A percentile compares a stretch with the other conserved stretches of the same genome.
phyloP scores from a whole-genome alignment of 257 asterid genomes.

The Phtheirospermum japonicum region DNA sequence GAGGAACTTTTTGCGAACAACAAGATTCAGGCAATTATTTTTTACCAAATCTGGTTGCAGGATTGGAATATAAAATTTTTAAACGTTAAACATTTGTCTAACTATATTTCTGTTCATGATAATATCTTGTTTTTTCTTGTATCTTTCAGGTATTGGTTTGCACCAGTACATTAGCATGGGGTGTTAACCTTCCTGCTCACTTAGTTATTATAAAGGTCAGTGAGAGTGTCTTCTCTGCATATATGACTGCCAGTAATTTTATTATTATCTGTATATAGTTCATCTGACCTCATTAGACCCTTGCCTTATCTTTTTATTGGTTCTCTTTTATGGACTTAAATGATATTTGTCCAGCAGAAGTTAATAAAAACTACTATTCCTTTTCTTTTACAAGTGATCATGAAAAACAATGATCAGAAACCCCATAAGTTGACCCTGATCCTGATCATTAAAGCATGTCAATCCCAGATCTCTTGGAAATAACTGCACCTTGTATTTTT shows the following conservation, averaged over 20 bases:
- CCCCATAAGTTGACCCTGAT: background rate
- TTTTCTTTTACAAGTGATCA: background rate
- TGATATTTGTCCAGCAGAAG: too few relatives aligned
- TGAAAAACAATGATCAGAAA: background rate
- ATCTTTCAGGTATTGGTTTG: conserved; percentile 81
- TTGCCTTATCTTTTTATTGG: conserved; percentile 7
- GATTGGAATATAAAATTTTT: conserved; percentile 18
- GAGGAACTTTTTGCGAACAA: conserved; percentile 98
- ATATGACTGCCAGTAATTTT: conserved; percentile 13
- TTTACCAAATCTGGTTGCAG: conserved; percentile 24
- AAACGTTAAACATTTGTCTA: conserved; percentile 20
- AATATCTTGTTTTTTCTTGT: conserved; percentile 12
- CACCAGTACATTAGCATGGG: conserved; percentile 99
- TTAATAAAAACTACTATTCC: background rate
- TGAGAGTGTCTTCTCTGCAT: conserved; percentile 20
- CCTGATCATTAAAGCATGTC: background rate
- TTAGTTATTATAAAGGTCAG: conserved; percentile 91
- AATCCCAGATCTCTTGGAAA: background rate
- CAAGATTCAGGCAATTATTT: conserved; percentile 77
- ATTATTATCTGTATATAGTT: background rate
- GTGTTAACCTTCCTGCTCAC: conserved; percentile 99
- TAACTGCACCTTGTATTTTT: background rate
- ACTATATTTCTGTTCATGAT: conserved; percentile 23
- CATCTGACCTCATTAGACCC: background rate
- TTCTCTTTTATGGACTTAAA: conserved; percentile 4